These are phyloP conservation scores for Ceratocystis huliohia DNA, from an alignment of 2,329 filamentous ascomycete species.

Conservation along the genomic window DNA sequence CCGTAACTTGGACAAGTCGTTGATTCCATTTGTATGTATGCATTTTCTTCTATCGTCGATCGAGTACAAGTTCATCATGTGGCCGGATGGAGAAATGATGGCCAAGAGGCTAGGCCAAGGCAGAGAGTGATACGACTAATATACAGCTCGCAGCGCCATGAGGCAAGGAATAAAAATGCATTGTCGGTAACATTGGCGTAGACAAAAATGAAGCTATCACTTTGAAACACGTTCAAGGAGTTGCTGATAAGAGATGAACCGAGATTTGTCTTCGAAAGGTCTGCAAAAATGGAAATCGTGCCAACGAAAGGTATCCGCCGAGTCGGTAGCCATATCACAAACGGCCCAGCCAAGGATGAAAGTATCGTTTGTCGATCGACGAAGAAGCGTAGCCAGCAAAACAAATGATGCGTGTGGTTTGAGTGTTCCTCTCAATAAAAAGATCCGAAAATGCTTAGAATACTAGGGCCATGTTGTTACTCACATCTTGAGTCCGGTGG, in stretches of 20 bases:
- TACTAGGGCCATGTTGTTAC: slow-evolving; percentile 23
- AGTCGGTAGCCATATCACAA: slow-evolving; percentile 4
- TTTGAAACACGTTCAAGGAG: background rate
- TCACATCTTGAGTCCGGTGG: slow-evolving; percentile 36
- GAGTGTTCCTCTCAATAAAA: background rate
- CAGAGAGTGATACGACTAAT: background rate
- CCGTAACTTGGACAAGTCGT: background rate
- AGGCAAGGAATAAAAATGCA: background rate
- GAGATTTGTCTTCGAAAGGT: background rate
- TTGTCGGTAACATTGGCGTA: background rate
- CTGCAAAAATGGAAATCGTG: background rate
- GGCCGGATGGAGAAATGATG: background rate
- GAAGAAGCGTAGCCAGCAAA: slow-evolving; percentile 6
- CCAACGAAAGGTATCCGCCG: background rate
- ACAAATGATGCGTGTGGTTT: background rate
- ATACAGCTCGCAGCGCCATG: background rate
- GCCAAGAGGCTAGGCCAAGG: background rate
- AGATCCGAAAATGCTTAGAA: background rate
- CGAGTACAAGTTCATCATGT: background rate
- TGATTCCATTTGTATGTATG: background rate
- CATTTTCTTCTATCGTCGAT: slow-evolving; percentile 6
- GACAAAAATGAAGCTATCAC: background rate
- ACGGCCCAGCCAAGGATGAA: background rate
- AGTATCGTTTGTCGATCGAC: slow-evolving; percentile 1
- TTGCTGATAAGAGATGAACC: background rate